Evolutionary conservation across 2,329 filamentous ascomycete species (phyloP).

Genomic region (Stylonectria norvegica): DNA sequence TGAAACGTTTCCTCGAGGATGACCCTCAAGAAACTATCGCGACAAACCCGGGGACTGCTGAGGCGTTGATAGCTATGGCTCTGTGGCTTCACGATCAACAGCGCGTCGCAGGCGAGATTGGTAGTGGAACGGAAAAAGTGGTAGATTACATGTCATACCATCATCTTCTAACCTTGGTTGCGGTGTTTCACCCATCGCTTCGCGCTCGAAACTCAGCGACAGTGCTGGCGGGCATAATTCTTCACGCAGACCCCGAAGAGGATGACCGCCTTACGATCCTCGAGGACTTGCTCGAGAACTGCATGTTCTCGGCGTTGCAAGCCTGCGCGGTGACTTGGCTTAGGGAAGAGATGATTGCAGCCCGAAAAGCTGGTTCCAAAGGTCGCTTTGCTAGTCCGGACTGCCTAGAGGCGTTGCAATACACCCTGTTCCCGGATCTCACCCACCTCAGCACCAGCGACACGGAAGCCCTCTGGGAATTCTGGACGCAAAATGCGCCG

Average conservation of each 20-base stretch:
- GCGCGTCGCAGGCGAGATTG: conserved; percentile 33
- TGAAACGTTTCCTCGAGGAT: conserved; percentile 51
- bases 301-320: conserved; percentile 59
- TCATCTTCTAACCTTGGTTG: conserved; percentile 55
- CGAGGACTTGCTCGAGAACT: conserved; percentile 63
- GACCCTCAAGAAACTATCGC: conserved; percentile 48
- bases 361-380: conserved; percentile 32
- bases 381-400: conserved; percentile 50
- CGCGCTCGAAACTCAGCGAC: conserved; percentile 54
- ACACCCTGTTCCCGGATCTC: conserved; percentile 58
- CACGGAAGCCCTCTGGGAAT: conserved; percentile 45
- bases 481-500: conserved; percentile 49
- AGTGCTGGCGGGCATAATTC: conserved; percentile 48
- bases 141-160: conserved; percentile 58
- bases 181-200: conserved; percentile 55
- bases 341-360: conserved; percentile 57
- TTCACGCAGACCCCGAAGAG: conserved; percentile 59
- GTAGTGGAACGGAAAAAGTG: conserved; percentile 31
- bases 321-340: conserved; percentile 62
- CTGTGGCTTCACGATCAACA: conserved; percentile 55
- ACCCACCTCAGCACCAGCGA: conserved; percentile 43
- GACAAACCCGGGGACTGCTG: conserved; percentile 52
- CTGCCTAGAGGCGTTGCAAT: conserved; percentile 58
- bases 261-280: conserved; percentile 58
- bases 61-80: conserved; percentile 58